Base-by-base conservation (phyloP, 164 flowering plant genomes). In the Cinnamomum micranthum region DNA sequence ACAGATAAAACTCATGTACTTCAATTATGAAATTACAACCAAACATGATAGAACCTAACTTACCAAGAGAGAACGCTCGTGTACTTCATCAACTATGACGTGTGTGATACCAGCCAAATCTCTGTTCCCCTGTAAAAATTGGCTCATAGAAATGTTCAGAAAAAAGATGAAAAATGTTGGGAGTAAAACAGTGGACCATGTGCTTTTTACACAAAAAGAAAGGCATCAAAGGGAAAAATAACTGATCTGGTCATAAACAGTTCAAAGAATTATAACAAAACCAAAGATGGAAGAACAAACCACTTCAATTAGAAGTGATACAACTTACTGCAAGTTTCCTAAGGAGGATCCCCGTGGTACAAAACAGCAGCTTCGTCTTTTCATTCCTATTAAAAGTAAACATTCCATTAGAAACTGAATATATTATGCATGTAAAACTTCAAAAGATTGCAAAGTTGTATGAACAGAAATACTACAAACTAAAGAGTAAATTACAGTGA, bases 261-360 rank as follows among this genome's bases (percentile, higher is more conserved):
- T 68, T 68, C 22, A 23, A 65, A 15, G 68, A 3, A 23, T 65
- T 17, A 68, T 33, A 19, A 65, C 22, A 68, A 31, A 68, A 68
- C 70, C 70, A 28, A 7, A 68, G 33, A 27, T 27, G 51, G 23
- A 27, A 27, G 19, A 31, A 67, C 55, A 47, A n/a, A 69, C 27
- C 12, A 69, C 71, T 41, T 69, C n/a, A 41, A 41, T 11, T 41
- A 69, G 6, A 69, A 24, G 50, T n/a, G 1, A 24, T 17, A 69
- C n/a, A 58, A 59, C 84, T 47, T 85, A 94, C 98, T 79, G 81
- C 86, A 73, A 94, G 80, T 85, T 85, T 89, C 81, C 98, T 85
- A 76, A 94, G 80, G 77, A 94, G 94, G 78, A 94, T 92, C 80
- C 98, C 97, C 1, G 98, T 94, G 14, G 98, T 94, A 79, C 98